These are phyloP conservation scores for Ceratocystis lukuohia DNA, from an alignment of 2,329 filamentous ascomycete genomes.

Conservation along the genomic window DNA sequence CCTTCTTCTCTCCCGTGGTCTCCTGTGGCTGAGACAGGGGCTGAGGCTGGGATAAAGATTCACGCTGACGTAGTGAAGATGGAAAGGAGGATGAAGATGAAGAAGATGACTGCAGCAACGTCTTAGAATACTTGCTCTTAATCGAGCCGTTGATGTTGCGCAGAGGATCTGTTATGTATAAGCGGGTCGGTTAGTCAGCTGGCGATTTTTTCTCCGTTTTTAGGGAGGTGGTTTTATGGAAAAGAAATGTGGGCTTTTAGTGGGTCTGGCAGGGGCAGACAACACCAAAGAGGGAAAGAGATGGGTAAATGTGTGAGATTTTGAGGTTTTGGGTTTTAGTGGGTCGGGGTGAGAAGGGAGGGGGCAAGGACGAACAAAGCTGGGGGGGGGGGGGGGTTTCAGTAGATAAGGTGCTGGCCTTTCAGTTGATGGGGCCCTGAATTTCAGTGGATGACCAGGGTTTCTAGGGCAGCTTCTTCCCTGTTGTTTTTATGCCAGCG, in stretches of 20 bases:
- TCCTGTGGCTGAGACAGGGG: background rate
- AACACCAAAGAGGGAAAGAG: background rate
- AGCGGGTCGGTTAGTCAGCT: constrained; percentile 17
- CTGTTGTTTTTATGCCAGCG: no score
- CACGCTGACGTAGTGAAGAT: background rate
- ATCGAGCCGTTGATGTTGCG: constrained; percentile 18
- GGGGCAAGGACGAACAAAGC: background rate
- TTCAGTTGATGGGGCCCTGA: no score
- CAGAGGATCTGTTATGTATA: constrained; percentile 15
- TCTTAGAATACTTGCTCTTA: constrained; percentile 17
- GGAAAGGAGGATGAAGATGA: no score
- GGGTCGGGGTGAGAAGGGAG: background rate
- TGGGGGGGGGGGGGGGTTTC: background rate
- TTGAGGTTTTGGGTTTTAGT: background rate
- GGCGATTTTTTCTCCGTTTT: constrained; percentile 11
- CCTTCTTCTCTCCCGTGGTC: background rate
- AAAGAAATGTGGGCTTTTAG: constrained; percentile 5
- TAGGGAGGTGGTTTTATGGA: constrained; percentile 4
- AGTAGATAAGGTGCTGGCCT: background rate
- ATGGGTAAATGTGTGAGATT: constrained; percentile 1
- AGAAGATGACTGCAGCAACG: background rate
- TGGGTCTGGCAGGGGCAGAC: constrained; percentile 2
- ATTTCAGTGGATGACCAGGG: no score
- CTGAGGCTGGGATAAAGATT: background rate
- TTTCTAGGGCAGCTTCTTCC: no score